phyloP scores from a whole-genome alignment of 495 filamentous ascomycete genomes.

The Jackrogersella minutella region DNA sequence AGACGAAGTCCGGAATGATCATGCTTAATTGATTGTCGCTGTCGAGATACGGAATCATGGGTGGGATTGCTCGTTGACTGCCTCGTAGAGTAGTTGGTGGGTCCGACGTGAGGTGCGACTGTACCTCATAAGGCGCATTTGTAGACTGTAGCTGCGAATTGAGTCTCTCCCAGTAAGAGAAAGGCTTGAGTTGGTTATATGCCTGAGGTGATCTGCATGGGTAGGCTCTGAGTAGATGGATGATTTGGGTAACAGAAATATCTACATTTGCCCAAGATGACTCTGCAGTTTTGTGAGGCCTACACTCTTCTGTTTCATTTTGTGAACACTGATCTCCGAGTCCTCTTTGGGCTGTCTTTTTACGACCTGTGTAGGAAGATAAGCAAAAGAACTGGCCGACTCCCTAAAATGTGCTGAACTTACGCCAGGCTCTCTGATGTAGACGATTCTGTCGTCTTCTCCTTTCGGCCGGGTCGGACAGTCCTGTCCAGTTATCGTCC shows the following conservation, averaged over 20 bases:
- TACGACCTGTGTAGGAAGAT: slow-evolving; percentile 25
- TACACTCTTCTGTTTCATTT: too few relatives aligned
- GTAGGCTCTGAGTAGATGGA: slow-evolving; percentile 5
- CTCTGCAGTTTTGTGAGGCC: not conserved
- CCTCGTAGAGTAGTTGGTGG: not conserved
- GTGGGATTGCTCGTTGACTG: slow-evolving; percentile 17
- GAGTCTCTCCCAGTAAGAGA: slow-evolving; percentile 20
- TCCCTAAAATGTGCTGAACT: slow-evolving; percentile 20
- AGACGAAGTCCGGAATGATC: slow-evolving; percentile 29
- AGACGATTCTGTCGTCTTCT: slow-evolving; percentile 43
- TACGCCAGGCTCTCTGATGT: slow-evolving; percentile 46
- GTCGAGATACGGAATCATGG: slow-evolving; percentile 40
- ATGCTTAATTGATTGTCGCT: not conserved
- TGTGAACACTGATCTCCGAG: too few relatives aligned
- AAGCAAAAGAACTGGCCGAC: too few relatives aligned
- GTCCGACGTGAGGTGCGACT: not conserved
- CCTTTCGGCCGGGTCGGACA: slow-evolving; percentile 31
- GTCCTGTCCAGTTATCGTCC: slow-evolving; percentile 46
- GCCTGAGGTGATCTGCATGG: not conserved
- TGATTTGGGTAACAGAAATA: not conserved
- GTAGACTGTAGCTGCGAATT: not conserved
- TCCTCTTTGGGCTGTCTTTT: slow-evolving; percentile 18
- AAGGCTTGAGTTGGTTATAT: slow-evolving; percentile 11
- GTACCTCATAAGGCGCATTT: not conserved
- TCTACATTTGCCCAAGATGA: not conserved